Conservation (phyloP, 2,329 filamentous ascomycete species). For the Coniochaeta sp. region DNA sequence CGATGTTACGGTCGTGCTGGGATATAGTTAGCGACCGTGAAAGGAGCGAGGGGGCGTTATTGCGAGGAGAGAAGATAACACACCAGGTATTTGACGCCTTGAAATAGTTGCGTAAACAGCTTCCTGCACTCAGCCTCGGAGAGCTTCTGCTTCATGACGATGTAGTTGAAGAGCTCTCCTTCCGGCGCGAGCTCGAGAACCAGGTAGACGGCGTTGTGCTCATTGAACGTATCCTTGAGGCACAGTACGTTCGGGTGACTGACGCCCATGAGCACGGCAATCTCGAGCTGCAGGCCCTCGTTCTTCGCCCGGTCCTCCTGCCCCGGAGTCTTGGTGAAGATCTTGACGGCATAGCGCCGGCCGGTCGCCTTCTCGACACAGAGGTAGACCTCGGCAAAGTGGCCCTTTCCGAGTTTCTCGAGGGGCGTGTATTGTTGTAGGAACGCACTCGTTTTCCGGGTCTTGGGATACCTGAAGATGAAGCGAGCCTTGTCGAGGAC, state of each 20-base stretch:
- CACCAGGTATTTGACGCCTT: constrained; percentile 92
- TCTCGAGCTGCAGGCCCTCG: constrained; percentile 87
- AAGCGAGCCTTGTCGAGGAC: constrained; percentile 81
- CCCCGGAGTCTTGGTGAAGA: constrained; percentile 81
- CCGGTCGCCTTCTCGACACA: constrained; percentile 83
- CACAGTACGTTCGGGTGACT: constrained; percentile 90
- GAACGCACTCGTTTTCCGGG: constrained; percentile 68
- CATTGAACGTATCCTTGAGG: constrained; percentile 91
- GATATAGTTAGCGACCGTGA: constrained; percentile 17
- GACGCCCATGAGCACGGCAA: constrained; percentile 94
- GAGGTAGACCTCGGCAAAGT: constrained; percentile 89
- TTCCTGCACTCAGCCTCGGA: constrained; percentile 77
- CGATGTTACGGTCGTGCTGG: constrained; percentile 93
- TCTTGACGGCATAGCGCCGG: constrained; percentile 82
- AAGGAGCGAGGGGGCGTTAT: neutral
- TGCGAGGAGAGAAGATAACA: constrained; percentile 20
- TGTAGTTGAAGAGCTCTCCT: constrained; percentile 93
- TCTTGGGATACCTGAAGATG: constrained; percentile 83
- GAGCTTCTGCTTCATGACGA: constrained; percentile 84
- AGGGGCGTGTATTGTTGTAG: constrained; percentile 77
- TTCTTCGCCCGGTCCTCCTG: constrained; percentile 76
- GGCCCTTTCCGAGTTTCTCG: constrained; percentile 84
- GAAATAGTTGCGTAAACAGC: constrained; percentile 84
- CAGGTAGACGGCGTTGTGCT: constrained; percentile 82
- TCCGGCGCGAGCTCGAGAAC: constrained; percentile 85